phyloP scores from a whole-genome alignment of 257 asterid species.

The Solanum tarijense region DNA sequence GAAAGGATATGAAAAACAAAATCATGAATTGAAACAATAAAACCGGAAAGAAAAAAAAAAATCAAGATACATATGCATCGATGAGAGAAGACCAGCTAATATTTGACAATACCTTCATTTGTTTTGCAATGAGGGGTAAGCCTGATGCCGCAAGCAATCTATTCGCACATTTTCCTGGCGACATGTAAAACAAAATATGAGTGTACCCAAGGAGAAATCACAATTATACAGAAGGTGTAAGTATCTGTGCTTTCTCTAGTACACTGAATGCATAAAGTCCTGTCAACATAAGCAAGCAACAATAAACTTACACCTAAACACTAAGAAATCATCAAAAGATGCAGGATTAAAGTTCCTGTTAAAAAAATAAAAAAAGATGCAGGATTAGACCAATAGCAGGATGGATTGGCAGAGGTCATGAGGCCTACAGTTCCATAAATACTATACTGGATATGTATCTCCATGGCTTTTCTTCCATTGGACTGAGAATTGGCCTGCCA shows the following conservation, averaged over 20 bases:
- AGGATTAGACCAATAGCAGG: neutral
- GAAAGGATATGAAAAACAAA: slow-evolving; percentile 1
- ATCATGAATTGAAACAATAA: neutral
- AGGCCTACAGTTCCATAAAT: neutral
- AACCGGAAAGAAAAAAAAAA: neutral
- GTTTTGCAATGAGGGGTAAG: slow-evolving; percentile 85
- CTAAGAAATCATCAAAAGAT: neutral
- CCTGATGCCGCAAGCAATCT: slow-evolving; percentile 85
- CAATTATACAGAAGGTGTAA: neutral
- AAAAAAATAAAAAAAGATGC: neutral
- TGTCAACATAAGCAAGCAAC: neutral
- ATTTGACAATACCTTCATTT: slow-evolving; percentile 67
- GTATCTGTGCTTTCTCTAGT: neutral
- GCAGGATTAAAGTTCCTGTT: neutral
- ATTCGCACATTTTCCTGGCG: slow-evolving; percentile 95
- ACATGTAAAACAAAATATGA: neutral
- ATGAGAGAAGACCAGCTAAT: neutral
- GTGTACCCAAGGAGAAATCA: neutral
- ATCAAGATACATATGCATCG: neutral
- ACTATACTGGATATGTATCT: neutral
- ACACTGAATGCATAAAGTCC: neutral
- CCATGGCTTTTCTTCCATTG: neutral
- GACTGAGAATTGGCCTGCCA: neutral
- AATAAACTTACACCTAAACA: neutral
- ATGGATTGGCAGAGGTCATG: neutral